A percentile compares a stretch with the other conserved stretches of the same genome.
phyloP scores from a whole-genome alignment of 805 yeast genomes.

The Saccharomycopsis sp. region DNA sequence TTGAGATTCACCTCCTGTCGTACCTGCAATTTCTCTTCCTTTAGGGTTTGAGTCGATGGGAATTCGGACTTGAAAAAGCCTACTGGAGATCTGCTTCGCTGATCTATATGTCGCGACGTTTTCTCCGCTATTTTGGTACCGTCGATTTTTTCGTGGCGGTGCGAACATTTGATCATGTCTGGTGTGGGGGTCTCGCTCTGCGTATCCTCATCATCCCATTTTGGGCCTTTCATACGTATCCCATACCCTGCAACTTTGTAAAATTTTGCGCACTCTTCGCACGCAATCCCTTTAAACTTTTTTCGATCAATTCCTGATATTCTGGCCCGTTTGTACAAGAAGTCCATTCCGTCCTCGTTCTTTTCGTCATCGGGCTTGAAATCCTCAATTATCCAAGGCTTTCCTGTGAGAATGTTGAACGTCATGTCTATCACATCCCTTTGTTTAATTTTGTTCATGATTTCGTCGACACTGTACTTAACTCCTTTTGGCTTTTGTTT shows the following conservation, averaged over 20 bases:
- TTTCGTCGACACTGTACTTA: conserved; percentile 13
- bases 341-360: conserved; percentile 5
- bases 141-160: neutral
- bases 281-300: conserved; percentile 2
- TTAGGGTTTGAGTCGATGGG: conserved; percentile 16
- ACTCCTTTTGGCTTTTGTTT: neutral
- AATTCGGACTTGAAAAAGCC: conserved; percentile 18
- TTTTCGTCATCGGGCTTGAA: conserved; percentile 6
- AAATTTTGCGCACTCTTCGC: conserved; percentile 14
- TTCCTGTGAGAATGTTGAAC: conserved; percentile 17
- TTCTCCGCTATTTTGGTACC: neutral
- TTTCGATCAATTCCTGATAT: conserved; percentile 1
- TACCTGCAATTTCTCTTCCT: conserved; percentile 10
- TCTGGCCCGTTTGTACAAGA: neutral
- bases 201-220: conserved; percentile 12
- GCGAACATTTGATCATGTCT: conserved; percentile 3
- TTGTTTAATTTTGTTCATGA: neutral
- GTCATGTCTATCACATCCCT: conserved; percentile 11
- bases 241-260: conserved; percentile 12
- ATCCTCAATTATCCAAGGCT: conserved; percentile 18
- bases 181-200: neutral
- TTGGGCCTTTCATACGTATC: conserved; percentile 11
- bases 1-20: conserved; percentile 1
- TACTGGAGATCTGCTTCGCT: conserved; percentile 12
- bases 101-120: neutral